phyloP scores from a whole-genome alignment of 2,329 filamentous ascomycete species.

The Claviceps sp. region DNA sequence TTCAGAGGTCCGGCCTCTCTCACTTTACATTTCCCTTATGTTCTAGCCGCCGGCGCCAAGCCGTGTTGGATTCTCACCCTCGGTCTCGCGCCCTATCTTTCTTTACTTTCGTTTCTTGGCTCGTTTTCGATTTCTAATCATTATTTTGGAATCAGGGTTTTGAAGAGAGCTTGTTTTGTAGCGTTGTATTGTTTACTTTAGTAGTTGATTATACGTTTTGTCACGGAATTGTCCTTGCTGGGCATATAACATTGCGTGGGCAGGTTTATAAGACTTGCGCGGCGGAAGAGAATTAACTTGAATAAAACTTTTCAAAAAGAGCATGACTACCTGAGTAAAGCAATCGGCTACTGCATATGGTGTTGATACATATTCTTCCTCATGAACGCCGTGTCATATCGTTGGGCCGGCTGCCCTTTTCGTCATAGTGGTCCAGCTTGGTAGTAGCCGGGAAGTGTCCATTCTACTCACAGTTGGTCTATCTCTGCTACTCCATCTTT shows the following conservation, averaged over 20 bases:
- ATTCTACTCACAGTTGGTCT: too few relatives aligned
- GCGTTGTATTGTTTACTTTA: slow-evolving; percentile 1
- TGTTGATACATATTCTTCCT: too few relatives aligned
- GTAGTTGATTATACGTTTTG: slow-evolving; percentile 2
- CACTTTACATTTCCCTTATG: too few relatives aligned
- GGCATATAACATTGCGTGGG: neutral
- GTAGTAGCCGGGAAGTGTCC: too few relatives aligned
- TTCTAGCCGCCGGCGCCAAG: too few relatives aligned
- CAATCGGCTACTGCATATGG: too few relatives aligned
- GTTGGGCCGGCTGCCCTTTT: too few relatives aligned
- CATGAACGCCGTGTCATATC: too few relatives aligned
- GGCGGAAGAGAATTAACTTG: neutral
- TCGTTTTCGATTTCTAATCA: neutral
- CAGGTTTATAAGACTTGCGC: neutral
- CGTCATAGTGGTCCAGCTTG: too few relatives aligned
- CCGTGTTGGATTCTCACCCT: neutral
- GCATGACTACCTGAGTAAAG: neutral
- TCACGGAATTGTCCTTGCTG: neutral
- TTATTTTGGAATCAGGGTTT: neutral
- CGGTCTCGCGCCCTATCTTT: neutral
- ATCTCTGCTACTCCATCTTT: too few relatives aligned
- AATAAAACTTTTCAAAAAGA: neutral
- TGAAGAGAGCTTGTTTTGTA: neutral
- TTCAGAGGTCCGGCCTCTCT: too few relatives aligned
- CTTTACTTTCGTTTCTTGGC: neutral